These are phyloP conservation scores for Umbilicaria muhlenbergii DNA, from an alignment of 495 filamentous ascomycete species.

Conservation along the genomic window DNA sequence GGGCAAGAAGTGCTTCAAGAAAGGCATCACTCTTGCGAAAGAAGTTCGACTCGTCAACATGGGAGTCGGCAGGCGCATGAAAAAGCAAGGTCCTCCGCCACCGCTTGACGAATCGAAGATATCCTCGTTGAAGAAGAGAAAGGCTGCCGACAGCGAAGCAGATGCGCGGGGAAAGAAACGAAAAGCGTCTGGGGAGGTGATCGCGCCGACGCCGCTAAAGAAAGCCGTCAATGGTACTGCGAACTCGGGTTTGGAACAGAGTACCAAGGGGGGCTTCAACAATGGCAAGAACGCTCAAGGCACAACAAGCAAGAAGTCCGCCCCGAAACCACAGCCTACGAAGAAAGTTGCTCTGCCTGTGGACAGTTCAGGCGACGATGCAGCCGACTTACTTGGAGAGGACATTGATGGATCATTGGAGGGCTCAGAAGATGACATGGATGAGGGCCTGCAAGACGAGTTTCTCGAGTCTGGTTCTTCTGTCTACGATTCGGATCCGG, in stretches of 20 bases:
- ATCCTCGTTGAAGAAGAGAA: constrained; percentile 58
- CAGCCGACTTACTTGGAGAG: constrained; percentile 29
- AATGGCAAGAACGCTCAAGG: constrained; percentile 15
- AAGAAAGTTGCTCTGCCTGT: constrained; percentile 22
- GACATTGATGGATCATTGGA: constrained; percentile 18
- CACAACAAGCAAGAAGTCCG: constrained; percentile 20
- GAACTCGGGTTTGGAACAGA: constrained; percentile 14
- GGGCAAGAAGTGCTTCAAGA: constrained; percentile 2
- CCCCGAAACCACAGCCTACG: constrained; percentile 27
- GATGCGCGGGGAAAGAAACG: constrained; percentile 31
- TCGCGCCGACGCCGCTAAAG: constrained; percentile 15
- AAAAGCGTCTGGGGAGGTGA: constrained; percentile 17
- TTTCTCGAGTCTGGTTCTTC: constrained; percentile 44
- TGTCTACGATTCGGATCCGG: constrained; percentile 61
- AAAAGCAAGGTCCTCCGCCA: constrained; percentile 82
- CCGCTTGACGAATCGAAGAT: constrained; percentile 68
- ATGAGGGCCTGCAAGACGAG: constrained; percentile 40
- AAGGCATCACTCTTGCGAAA: constrained; percentile 10
- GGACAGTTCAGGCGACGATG: constrained; percentile 22
- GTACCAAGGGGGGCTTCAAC: constrained; percentile 18
- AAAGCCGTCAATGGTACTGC: constrained; percentile 16
- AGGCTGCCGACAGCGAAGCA: constrained; percentile 39
- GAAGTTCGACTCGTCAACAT: constrained; percentile 33
- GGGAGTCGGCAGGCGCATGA: constrained; percentile 83
- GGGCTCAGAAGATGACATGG: constrained; percentile 31